Conservation (phyloP, 352 stramenopile genomes). For the Elongisporangium anandrum region DNA sequence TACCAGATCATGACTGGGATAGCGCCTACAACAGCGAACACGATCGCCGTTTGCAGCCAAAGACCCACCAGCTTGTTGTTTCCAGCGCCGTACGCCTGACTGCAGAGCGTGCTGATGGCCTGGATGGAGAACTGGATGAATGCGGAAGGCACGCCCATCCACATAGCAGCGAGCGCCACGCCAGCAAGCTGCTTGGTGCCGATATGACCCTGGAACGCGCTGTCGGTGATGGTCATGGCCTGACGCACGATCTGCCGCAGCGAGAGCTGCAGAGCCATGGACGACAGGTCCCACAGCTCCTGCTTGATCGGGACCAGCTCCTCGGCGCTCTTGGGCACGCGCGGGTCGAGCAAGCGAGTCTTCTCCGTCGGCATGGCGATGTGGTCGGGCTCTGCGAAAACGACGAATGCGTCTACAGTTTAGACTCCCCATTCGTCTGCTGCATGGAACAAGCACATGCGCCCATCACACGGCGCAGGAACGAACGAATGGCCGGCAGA, state of each 20-base stretch:
- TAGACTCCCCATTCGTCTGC: neutral
- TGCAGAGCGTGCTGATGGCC: neutral
- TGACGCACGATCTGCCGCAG: conserved; percentile 40
- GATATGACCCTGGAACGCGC: conserved; percentile 39
- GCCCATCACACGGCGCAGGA: neutral
- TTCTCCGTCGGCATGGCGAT: neutral
- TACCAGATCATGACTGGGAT: conserved; percentile 47
- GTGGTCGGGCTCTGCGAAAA: neutral
- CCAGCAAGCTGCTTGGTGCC: conserved; percentile 34
- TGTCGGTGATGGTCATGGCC: conserved; percentile 42
- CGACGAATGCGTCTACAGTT: neutral
- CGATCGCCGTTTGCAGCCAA: neutral
- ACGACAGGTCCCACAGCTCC: conserved; percentile 30
- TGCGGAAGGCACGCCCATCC: neutral
- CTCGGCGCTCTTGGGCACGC: neutral
- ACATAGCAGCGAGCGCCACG: neutral
- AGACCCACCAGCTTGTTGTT: neutral
- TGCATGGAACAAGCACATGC: neutral
- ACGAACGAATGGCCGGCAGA: neutral
- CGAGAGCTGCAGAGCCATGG: conserved; percentile 38
- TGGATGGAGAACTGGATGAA: neutral
- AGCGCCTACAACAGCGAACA: neutral
- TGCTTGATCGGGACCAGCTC: conserved; percentile 17
- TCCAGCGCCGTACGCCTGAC: neutral
- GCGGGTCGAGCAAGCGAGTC: neutral